Evolutionary conservation across 1,139 yeast species (phyloP).

Genomic region (Lodderomyces oxycetoniae): DNA sequence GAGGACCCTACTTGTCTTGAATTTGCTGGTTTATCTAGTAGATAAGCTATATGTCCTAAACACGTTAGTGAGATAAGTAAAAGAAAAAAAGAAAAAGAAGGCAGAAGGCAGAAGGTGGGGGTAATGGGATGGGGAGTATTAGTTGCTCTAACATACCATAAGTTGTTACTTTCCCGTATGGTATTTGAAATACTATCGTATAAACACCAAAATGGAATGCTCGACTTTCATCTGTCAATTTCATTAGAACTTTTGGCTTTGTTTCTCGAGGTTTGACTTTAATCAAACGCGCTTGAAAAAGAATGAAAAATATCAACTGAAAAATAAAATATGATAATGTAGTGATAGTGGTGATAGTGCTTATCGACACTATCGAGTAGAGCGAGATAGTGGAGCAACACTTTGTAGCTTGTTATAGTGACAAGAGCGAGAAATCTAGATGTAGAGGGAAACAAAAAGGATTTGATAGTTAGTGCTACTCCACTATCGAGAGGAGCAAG

Average conservation of each 20-base stretch:
- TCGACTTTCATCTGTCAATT: constrained; percentile 6
- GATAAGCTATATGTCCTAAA: constrained; percentile 60
- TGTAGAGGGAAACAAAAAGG: too few species aligned
- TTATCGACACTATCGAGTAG: too few species aligned
- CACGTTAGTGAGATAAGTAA: not conserved
- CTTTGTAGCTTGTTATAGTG: too few species aligned
- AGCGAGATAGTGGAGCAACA: too few species aligned
- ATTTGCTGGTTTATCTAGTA: constrained; percentile 58
- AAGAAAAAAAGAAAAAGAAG: not conserved
- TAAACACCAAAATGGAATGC: constrained; percentile 55
- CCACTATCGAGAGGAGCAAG: too few species aligned
- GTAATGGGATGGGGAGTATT: not conserved
- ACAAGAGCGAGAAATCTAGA: too few species aligned
- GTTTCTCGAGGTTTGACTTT: too few species aligned
- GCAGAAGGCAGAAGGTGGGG: not conserved
- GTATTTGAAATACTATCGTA: constrained; percentile 48
- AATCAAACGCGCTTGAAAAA: too few species aligned
- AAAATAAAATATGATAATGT: too few species aligned
- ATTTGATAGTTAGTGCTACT: too few species aligned
- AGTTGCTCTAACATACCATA: constrained; percentile 43
- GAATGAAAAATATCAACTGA: too few species aligned
- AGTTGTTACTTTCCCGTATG: constrained; percentile 62
- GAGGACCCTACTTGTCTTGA: constrained; percentile 74
- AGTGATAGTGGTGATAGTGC: too few species aligned
- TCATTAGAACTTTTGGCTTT: constrained; percentile 2